Evolutionary conservation across 495 filamentous ascomycete species (phyloP), one percentile per base, ranked within the genome.

Genomic region (Tuber aestivum): DNA sequence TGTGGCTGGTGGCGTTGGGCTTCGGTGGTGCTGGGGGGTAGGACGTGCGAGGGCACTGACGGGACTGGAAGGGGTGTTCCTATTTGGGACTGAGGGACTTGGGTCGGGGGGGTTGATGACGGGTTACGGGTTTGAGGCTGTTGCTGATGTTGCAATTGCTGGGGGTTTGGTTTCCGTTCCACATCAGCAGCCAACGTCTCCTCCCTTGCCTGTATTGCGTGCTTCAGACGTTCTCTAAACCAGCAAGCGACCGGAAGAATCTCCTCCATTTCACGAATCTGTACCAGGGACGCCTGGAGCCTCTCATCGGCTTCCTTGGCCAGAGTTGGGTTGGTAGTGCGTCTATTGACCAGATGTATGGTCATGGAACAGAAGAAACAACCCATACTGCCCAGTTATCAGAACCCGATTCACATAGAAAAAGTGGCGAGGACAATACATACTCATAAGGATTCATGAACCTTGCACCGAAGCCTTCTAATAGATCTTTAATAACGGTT

Each of bases 171-270:
- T 8, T 37, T 41, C 70, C 41, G 44, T 83, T 85, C 20, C 84
- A 83, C 27, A 85, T 86, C 77, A 78, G 83, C 5, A 85, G 84
- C 74, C 72, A 85, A 21, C 76, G 75, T 48, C 80, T 86, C n/a
- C 86, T 75, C 75, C 27, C 42, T 37, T 48, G 69, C 75, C 37
- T 74, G 38, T 32, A 74, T 87, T 76, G 84, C 85, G 18, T 38
- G 86, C 69, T 87, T 86, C 78, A 83, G 85, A 1, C 85, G 85
- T 4, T 78, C 56, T 20, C 14, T 87, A 20, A 74, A 56, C 75
- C 75, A 77, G 35, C 61, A 41, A 27, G 75, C 75, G 56, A 77
- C 74, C 18, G 75, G 75, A 7, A 77, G 71, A 21, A 77, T 77
- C 41, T 77, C 61, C 40, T 74, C 71, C 40, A 77, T 72, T 32